Evolutionary conservation across 2,329 filamentous ascomycete species (phyloP), one percentile per base, ranked within the genome.

Genomic region (Leptographium wingfieldii): DNA sequence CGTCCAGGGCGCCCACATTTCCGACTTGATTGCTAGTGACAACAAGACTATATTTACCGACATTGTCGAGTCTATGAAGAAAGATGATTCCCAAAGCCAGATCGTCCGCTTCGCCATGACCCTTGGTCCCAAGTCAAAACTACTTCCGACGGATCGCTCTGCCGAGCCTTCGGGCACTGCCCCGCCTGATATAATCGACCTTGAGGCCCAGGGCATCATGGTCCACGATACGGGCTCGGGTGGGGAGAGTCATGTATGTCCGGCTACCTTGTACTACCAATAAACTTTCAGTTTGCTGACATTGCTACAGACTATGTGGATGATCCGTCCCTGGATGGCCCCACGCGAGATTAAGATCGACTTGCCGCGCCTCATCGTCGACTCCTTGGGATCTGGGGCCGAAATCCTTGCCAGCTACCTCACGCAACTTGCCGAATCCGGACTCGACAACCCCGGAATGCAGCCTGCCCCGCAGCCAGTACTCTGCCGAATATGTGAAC

Each of bases 191-290:
- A 78, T 83, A 48, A 79, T 96, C 62, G 87, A 91, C 63, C 81
- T 99, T 62, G 95, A 99, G 74, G 95, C 90, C 7, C 94, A 99
- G 73, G 94, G 94, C 27, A 99, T 99, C 69, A 95, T 97, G 87
- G 90, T 97, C 7, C 97, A 96, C 70, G 92, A 97, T 71, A 85
- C 88, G 63, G 82, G 87, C 14, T 89, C 90, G 46, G 91, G 90
- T 57, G 87, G 86, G 60, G 89, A 94, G 70, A 94, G 90, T 68
- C 92, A 97, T 78, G 90, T 95, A 81, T 78, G 88, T 22, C 43
- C 43, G 6, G 19, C 29, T 12, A 16, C 43, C 48, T 31, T 57
- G 55, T 7, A 25, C 38, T 40, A 19, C 11, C 25, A n/a, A 3
- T n/a, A 48, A 22, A 29, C 38, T 59, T 63, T 4, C n/a, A 3